Conservation (phyloP, 805 yeast species). For the Lachancea sp. region DNA sequence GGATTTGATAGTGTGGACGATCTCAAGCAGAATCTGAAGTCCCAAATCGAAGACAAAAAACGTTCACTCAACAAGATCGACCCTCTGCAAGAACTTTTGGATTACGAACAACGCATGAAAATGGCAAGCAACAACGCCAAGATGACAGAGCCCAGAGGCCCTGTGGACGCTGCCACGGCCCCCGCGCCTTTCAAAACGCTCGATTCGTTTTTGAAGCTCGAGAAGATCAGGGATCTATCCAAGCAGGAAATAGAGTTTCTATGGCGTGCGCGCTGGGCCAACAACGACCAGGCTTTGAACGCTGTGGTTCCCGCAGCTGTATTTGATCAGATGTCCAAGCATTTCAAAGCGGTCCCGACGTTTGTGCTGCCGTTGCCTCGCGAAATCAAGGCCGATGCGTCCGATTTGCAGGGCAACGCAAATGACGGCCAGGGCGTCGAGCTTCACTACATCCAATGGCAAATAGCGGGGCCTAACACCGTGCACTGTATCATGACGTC, state of each 20-base stretch:
- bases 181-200: constrained; percentile 64
- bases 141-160: constrained; percentile 26
- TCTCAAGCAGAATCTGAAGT: constrained; percentile 55
- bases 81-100: constrained; percentile 63
- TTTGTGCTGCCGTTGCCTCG: constrained; percentile 90
- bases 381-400: constrained; percentile 36
- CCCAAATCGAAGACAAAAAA: constrained; percentile 50
- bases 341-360: constrained; percentile 68
- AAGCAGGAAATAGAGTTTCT: constrained; percentile 63
- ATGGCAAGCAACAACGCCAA: constrained; percentile 19
- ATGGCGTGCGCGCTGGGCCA: constrained; percentile 83
- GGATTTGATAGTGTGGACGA: constrained; percentile 43
- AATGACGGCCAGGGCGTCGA: constrained; percentile 45
- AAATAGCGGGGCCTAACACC: constrained; percentile 75
- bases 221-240: constrained; percentile 52
- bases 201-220: constrained; percentile 61
- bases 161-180: constrained; percentile 35
- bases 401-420: constrained; percentile 30
- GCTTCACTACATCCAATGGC: constrained; percentile 92
- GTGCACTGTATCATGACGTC: constrained; percentile 88
- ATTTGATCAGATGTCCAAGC: constrained; percentile 55
- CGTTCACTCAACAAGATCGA: constrained; percentile 55
- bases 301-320: constrained; percentile 56
- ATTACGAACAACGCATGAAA: constrained; percentile 37
- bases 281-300: constrained; percentile 50